These are phyloP conservation scores for Ascochyta koolunga DNA, from an alignment of 2,329 filamentous ascomycete species.

Conservation along the genomic window DNA sequence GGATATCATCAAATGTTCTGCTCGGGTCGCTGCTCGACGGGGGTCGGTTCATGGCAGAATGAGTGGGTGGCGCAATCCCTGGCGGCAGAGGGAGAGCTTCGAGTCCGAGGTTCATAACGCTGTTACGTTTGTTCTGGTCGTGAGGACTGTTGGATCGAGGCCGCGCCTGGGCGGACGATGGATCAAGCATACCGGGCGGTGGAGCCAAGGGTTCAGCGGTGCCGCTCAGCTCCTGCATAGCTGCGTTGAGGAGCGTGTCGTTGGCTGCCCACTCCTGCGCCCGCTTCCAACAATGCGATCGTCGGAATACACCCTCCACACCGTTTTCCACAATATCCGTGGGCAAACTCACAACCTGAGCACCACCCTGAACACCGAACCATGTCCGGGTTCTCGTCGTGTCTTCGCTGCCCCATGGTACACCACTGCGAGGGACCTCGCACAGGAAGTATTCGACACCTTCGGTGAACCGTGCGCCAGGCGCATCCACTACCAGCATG, in stretches of 20 bases:
- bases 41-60: slow-evolving; percentile 32
- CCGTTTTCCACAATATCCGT: slow-evolving; percentile 69
- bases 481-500: slow-evolving; percentile 77
- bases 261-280: slow-evolving; percentile 65
- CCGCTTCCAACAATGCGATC: slow-evolving; percentile 72
- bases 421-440: slow-evolving; percentile 72
- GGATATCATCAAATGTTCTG: slow-evolving; percentile 58
- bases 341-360: slow-evolving; percentile 66
- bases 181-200: slow-evolving; percentile 37
- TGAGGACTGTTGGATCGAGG: slow-evolving; percentile 36
- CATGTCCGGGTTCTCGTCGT: slow-evolving; percentile 64
- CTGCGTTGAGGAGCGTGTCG: slow-evolving; percentile 41
- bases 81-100: slow-evolving; percentile 55
- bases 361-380: slow-evolving; percentile 74
- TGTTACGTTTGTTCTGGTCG: slow-evolving; percentile 46
- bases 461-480: slow-evolving; percentile 70
- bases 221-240: slow-evolving; percentile 43
- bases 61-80: slow-evolving; percentile 48
- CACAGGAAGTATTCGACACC: slow-evolving; percentile 84
- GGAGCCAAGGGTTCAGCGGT: slow-evolving; percentile 39
- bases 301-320: slow-evolving; percentile 70
- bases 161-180: slow-evolving; percentile 21
- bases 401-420: slow-evolving; percentile 75
- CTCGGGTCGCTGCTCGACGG: slow-evolving; percentile 46
- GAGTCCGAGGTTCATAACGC: slow-evolving; percentile 53